Conservation (phyloP, 257 asterid genomes). For the Plantago ovata region DNA sequence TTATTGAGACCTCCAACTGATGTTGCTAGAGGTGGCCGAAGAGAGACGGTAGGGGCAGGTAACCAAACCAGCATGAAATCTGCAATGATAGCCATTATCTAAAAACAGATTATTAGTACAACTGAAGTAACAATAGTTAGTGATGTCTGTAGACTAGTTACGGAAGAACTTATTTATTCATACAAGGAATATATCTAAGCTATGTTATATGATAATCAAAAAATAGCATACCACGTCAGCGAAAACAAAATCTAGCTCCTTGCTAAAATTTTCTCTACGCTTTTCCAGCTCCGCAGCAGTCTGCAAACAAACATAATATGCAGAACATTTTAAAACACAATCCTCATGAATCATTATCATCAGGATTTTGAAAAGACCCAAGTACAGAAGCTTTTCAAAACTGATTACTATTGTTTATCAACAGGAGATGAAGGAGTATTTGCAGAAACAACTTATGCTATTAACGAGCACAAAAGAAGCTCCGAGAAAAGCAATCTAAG, state of each 20-base stretch:
- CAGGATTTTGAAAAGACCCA: background rate
- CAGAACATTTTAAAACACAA: constrained; percentile 7
- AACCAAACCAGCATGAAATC: constrained; percentile 99
- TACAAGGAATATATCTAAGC: background rate
- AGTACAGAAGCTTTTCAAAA: background rate
- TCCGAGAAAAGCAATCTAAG: no score
- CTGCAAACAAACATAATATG: constrained; percentile 30
- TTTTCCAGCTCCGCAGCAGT: constrained; percentile 86
- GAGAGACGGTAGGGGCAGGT: constrained; percentile 94
- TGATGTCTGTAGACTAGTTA: background rate
- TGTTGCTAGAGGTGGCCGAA: constrained; percentile 58
- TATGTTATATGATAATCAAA: background rate
- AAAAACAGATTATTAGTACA: constrained; percentile 20
- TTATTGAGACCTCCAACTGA: constrained; percentile 63
- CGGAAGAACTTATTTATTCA: background rate
- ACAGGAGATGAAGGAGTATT: no score
- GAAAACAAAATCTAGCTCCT: constrained; percentile 88
- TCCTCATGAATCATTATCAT: background rate
- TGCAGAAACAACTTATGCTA: no score
- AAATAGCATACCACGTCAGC: constrained; percentile 79
- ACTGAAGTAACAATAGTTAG: background rate
- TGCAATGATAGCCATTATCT: constrained; percentile 96
- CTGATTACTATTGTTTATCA: background rate
- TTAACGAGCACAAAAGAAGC: no score
- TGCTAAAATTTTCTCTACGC: constrained; percentile 80